These are phyloP conservation scores for Acer saccharum DNA, from an alignment of 345 rosid species.

Conservation along the genomic window DNA sequence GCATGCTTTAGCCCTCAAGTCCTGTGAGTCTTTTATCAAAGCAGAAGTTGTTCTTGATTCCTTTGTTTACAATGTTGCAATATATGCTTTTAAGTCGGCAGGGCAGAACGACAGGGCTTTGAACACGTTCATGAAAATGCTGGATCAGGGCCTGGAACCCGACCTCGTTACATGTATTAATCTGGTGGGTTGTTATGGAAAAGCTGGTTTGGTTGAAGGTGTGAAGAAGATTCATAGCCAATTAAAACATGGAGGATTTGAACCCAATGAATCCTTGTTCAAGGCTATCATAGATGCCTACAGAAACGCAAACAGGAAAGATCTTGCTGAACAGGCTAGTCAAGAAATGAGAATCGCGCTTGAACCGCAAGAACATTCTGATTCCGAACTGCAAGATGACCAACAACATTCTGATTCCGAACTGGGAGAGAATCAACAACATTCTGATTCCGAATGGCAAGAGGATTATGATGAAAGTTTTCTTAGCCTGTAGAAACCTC, in stretches of 20 bases:
- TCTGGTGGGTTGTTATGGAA: conserved; percentile 73
- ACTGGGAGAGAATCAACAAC: neutral
- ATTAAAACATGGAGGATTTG: conserved; percentile 55
- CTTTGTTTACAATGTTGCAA: conserved; percentile 69
- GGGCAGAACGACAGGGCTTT: conserved; percentile 71
- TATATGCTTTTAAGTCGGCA: conserved; percentile 59
- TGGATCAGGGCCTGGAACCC: conserved; percentile 73
- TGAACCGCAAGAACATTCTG: conserved; percentile 35
- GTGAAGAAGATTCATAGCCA: conserved; percentile 67
- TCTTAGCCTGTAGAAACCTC: neutral
- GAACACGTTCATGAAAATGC: conserved; percentile 72
- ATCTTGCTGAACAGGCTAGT: conserved; percentile 63
- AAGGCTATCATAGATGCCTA: conserved; percentile 69
- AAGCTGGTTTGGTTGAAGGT: conserved; percentile 86
- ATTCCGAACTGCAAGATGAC: conserved; percentile 29
- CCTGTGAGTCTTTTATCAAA: conserved; percentile 48
- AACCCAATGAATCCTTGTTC: conserved; percentile 59
- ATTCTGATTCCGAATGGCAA: conserved; percentile 33
- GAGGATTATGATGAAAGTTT: conserved; percentile 23
- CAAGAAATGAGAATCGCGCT: conserved; percentile 65
- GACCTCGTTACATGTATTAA: conserved; percentile 66
- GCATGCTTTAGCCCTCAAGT: conserved; percentile 54
- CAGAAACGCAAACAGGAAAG: conserved; percentile 57
- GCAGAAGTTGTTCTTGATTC: conserved; percentile 44
- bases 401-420: neutral